Base-by-base conservation (phyloP, 225 moss, liverwort and hornwort genomes). In the Pleurozium schreberi region DNA sequence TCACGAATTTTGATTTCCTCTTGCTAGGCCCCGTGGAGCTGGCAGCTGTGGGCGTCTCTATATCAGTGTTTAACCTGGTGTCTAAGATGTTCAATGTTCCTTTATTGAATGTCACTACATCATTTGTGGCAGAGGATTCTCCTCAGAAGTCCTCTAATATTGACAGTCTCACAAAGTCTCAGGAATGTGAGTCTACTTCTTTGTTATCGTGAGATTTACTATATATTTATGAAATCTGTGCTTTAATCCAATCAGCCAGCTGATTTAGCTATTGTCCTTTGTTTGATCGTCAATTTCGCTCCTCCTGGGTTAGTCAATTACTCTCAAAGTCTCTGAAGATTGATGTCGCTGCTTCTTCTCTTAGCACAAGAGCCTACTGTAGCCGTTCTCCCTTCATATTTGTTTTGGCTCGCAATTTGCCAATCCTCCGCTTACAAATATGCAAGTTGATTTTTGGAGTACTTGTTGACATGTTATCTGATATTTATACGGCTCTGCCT, bases 11-110 rank as follows among this genome's bases (percentile, higher is more conserved):
- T 57, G 12, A 36, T 80, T 87, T 62, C 86, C 60, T 83, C 69
- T 84, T 77, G 49, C 75, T 80, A 95, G 95, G 95, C 59, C 88
- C 92, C 64, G 92, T 95, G 91, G 93, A 95, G 93, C 90, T 95
- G 88, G 95, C 95, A 86, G 93, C 95, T 89, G 95, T 95, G 75
- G 95, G 93, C 59, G 95, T 95, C 81, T 93, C 95, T 22, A 93
- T 93, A 83, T 93, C 95, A 60, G 92, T 95, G 36, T 95, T 95
- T 79, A 93, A 93, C 84, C 88, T 95, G 84, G 92, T 93, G 65
- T 93, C 95, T 73, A 95, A 93, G 89, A 91, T 93, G 90, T 92
- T 93, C 88, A 95, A 95, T 49, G 5, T 93, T 84, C 95, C 95
- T 80, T 92, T 95, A 58, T 87, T 95, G 92, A 95, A 95, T 90